These are phyloP conservation scores for Panicum virgatum DNA, from an alignment of 202 grass and related monocot genomes.

Conservation along the genomic window DNA sequence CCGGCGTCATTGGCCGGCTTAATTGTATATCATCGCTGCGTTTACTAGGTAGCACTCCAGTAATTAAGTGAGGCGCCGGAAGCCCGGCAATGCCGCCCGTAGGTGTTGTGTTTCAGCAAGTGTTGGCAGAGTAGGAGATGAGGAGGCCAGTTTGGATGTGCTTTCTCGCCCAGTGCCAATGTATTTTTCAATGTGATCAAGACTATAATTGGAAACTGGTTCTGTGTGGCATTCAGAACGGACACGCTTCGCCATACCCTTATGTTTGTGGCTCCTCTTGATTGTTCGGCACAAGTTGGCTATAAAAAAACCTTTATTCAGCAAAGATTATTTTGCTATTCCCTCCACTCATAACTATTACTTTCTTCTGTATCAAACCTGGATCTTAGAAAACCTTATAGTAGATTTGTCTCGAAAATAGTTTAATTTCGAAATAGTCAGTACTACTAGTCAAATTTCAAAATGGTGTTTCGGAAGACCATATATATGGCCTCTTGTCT, in stretches of 20 bases:
- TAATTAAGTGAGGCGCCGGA: constrained; percentile 6
- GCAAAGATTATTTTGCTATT: not conserved
- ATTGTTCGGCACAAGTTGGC: not conserved
- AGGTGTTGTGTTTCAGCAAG: constrained; percentile 14
- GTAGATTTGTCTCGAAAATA: not conserved
- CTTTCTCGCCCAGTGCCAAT: constrained; percentile 26
- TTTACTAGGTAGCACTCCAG: not conserved
- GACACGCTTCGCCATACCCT: not conserved
- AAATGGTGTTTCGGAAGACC: not conserved
- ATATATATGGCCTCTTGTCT: not conserved
- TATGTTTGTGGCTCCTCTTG: not conserved
- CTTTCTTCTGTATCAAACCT: not conserved
- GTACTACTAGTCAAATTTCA: not conserved
- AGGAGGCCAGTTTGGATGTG: constrained; percentile 38
- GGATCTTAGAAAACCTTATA: not conserved
- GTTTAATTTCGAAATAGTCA: not conserved
- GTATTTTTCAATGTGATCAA: constrained; percentile 38
- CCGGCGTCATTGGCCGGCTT: constrained; percentile 8
- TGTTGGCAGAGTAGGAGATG: constrained; percentile 42
- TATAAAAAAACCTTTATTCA: not conserved
- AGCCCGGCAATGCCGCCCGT: constrained; percentile 26
- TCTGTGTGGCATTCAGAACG: constrained; percentile 4
- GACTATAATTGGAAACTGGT: constrained; percentile 30
- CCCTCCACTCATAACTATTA: not conserved
- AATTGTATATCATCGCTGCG: constrained; percentile 17